Evolutionary conservation across 768 basidiomycete species (phyloP), one percentile per base, ranked within the genome.

Genomic region (Tulasnella sp.): DNA sequence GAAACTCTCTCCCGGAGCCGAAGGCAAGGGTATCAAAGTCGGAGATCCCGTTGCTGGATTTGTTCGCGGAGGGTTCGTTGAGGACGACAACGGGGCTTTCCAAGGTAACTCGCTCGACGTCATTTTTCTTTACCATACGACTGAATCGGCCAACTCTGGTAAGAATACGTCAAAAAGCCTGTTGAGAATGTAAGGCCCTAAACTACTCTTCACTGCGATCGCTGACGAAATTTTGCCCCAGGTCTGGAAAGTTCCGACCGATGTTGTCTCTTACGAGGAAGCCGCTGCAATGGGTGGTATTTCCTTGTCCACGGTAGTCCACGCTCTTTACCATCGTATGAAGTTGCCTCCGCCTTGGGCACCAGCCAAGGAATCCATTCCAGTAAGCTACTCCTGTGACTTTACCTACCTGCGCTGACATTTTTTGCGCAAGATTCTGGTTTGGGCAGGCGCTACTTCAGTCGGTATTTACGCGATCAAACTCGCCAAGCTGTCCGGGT

Each of bases 401-500:
- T 29, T 15, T 73, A 9, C 0, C 71, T 5, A 15, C 37, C 3
- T 9, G 5, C 37, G 13, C 39, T 40, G 13, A 40, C 15, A 46
- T 20, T 0, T n/a, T n/a, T 44, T 46, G 39, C 15, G 15, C 32
- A 39, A 80, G 80, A 73, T 80, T 40, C 70, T 80, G 18, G 75
- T 80, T 9, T 80, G 80, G 79, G 51, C 76, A 26, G 80, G 80
- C 26, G 74, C 80, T 5, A 80, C 79, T 18, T 77, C 79, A 15
- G 83, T 84, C n/a, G 85, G 86, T 0, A 81, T 82, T 39, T 84
- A 81, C 77, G 85, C 86, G 0, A 83, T 88, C 23, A 85, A 86
- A 79, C 83, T 88, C 20, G 85, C 86, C 1, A 84, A 85, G 46
- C 81, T 86, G 3, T 81, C 85, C 0, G 88, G 88, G 20, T 84